Base-by-base conservation (phyloP, 352 stramenopile genomes). In the Pythium volutum region DNA sequence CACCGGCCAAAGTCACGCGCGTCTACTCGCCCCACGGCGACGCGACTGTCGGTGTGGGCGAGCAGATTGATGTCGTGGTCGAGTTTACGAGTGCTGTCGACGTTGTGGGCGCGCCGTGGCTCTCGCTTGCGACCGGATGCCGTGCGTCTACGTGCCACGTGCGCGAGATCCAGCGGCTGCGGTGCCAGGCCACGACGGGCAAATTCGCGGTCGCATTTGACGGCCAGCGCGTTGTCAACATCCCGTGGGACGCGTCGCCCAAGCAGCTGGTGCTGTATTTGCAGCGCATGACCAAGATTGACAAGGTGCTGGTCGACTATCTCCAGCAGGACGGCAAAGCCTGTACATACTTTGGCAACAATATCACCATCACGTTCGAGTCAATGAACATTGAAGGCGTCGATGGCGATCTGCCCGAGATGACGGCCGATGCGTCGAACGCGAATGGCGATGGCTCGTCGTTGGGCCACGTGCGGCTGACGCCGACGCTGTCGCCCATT, bases 271-370 rank as follows among this genome's bases (percentile, higher is more conserved):
- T 58, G 0, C 65, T 65, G 3, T 91, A 78, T 26, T 27, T 93
- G 12, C 67, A 66, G 34, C 75, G 78, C 26, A 88, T 93, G 72
- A 89, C 79, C 42, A 62, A 74, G 34, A 79, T 93, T 57, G 59
- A 88, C 61, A 57, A 70, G 25, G 77, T 93, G 14, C 59, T 64
- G 2, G 67, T 93, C 31, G 63, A 74, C 20, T 93, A 88, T 62
- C 80, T 67, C 27, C 85, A 89, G 33, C 67, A 77, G 15, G 83
- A 85, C 26, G 54, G 77, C 60, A 56, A 66, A 0, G 79, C 81
- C 36, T 91, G 83, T 55, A 88, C 81, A n/a, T 93, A 80, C 51
- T 84, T 88, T 42, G 83, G 83, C 26, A 93, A 90, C 62, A 89
- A 89, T 59, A 89, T 91, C 57, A 89, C 77, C 0, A 55, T 93